Percentiles rank a stretch among this genome's conserved stretches.
Conservation (phyloP, 345 rosid genomes). For the Brassica rapa region DNA sequence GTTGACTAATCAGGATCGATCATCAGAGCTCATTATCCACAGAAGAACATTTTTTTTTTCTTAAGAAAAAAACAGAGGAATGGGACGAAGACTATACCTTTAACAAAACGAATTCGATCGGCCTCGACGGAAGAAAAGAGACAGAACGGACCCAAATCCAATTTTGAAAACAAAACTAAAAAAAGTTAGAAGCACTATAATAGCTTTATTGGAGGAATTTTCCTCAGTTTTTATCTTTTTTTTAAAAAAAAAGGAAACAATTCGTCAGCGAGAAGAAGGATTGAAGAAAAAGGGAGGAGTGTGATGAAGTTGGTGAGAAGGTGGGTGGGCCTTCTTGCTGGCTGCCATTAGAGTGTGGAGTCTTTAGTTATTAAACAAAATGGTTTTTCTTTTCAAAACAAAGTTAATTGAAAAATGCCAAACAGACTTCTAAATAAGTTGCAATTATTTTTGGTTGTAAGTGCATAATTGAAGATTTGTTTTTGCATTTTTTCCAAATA, state of each 20-base stretch:
- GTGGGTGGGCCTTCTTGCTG: constrained; percentile 35
- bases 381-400: not conserved
- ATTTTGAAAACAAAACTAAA: no score
- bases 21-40: constrained; percentile 17
- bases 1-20: not conserved
- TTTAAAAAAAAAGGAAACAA: not conserved
- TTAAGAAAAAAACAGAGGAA: not conserved
- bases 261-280: constrained; percentile 17
- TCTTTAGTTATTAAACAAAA: not conserved
- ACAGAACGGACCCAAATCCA: not conserved
- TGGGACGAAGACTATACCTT: constrained; percentile 24
- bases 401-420: not conserved
- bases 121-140: not conserved
- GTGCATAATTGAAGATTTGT: not conserved
- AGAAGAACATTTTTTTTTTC: not conserved
- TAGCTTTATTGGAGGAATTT: not conserved
- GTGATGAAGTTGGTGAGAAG: constrained; percentile 32
- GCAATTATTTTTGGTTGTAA: not conserved
- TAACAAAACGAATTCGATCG: not conserved
- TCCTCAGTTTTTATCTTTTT: not conserved
- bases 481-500: not conserved
- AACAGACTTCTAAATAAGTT: not conserved
- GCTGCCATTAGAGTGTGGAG: constrained; percentile 1
- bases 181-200: not conserved
- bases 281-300: constrained; percentile 7